These are phyloP conservation scores for Deinandra increscens DNA, from an alignment of 129 eudicot species.

Conservation along the genomic window DNA sequence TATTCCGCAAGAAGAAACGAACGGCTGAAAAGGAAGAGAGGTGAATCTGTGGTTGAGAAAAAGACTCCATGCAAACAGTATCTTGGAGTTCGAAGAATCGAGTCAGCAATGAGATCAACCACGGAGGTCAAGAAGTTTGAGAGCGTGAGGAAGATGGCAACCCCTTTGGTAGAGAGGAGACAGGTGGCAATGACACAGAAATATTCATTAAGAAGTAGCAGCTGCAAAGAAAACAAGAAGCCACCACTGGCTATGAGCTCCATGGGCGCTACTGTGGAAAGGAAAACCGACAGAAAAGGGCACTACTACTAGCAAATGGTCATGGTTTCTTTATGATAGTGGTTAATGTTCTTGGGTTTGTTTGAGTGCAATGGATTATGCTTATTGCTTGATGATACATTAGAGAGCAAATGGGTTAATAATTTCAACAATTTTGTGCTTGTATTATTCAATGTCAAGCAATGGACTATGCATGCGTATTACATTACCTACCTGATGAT, in stretches of 20 bases:
- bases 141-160: conserved; percentile 44
- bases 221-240: conserved; percentile 67
- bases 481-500: too few relatives aligned
- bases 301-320: conserved; percentile 29
- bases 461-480: too few relatives aligned
- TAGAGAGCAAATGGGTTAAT: too few relatives aligned
- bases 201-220: conserved; percentile 70
- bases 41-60: conserved; percentile 44
- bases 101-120: conserved; percentile 45
- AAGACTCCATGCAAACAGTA: conserved; percentile 43
- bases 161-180: conserved; percentile 57
- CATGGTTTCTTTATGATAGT: background rate
- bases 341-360: background rate
- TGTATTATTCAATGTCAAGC: too few relatives aligned
- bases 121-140: conserved; percentile 47
- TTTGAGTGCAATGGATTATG: background rate
- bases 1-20: conserved; percentile 76
- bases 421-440: too few relatives aligned
- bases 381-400: too few relatives aligned
- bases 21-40: conserved; percentile 68
- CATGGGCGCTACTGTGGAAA: conserved; percentile 12
- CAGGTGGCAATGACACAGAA: conserved; percentile 36
- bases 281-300: conserved; percentile 45
- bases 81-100: conserved; percentile 78
- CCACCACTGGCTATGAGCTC: conserved; percentile 49